These are phyloP conservation scores for Leptographium wingfieldii DNA, from an alignment of 2,329 filamentous ascomycete species.

Conservation along the genomic window DNA sequence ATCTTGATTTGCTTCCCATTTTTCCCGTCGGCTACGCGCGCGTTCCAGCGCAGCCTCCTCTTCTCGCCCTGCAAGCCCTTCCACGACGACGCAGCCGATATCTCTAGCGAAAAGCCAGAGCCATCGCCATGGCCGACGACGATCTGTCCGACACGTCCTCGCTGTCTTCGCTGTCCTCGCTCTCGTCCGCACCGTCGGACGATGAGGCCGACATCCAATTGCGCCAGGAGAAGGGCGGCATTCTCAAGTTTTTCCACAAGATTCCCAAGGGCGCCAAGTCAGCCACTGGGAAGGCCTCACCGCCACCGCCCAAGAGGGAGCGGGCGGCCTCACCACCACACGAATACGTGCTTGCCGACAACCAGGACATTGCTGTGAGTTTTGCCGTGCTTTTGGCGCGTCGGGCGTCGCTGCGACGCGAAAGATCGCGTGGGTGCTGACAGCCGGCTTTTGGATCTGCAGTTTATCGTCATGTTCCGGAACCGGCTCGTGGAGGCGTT, in stretches of 20 bases:
- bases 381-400: slow-evolving; percentile 15
- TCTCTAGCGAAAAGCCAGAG: not conserved
- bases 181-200: slow-evolving; percentile 39
- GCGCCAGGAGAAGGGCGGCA: slow-evolving; percentile 41
- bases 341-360: slow-evolving; percentile 81
- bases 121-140: slow-evolving; percentile 41
- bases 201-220: slow-evolving; percentile 38
- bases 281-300: not conserved
- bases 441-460: slow-evolving; percentile 15
- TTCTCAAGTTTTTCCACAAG: slow-evolving; percentile 57
- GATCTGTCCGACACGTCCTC: slow-evolving; percentile 52
- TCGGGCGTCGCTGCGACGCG: slow-evolving; percentile 29
- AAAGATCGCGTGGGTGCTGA: slow-evolving; percentile 33
- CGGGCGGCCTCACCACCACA: slow-evolving; percentile 70
- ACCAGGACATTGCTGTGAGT: slow-evolving; percentile 84
- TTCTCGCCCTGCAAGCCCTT: slow-evolving; percentile 8
- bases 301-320: slow-evolving; percentile 57
- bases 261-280: slow-evolving; percentile 21
- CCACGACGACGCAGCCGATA: not conserved
- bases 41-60: slow-evolving; percentile 11
- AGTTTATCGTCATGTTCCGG: slow-evolving; percentile 99
- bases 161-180: slow-evolving; percentile 40
- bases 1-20: not conserved
- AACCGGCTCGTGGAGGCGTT: slow-evolving; percentile 86
- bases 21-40: not conserved